Percentiles rank a stretch among this genome's conserved stretches.
These are phyloP conservation scores for Solanum infundibuliforme DNA, from an alignment of 257 asterid species.

Conservation along the genomic window DNA sequence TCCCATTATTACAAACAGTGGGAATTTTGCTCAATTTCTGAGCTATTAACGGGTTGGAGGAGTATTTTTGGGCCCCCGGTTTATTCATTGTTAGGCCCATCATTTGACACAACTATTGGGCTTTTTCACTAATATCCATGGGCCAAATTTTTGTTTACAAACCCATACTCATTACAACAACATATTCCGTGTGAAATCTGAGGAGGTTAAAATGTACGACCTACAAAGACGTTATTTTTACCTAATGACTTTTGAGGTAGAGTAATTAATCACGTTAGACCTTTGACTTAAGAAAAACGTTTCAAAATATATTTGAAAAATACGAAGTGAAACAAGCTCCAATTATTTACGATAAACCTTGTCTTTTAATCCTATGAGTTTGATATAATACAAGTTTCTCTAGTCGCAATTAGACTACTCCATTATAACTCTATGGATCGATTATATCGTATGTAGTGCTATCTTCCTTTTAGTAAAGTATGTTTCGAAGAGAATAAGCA, in stretches of 20 bases:
- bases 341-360: background rate
- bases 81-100: background rate
- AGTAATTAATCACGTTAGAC: background rate
- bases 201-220: background rate
- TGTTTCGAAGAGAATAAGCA: background rate
- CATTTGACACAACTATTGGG: background rate
- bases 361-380: background rate
- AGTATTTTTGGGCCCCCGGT: background rate
- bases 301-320: background rate
- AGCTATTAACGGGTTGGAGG: background rate
- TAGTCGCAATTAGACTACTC: background rate
- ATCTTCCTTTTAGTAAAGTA: background rate
- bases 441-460: background rate
- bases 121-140: background rate
- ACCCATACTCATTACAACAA: too few species aligned
- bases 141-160: background rate
- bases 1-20: background rate
- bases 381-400: background rate
- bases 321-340: background rate
- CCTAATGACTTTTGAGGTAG: background rate
- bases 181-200: background rate
- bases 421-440: background rate
- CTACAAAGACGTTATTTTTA: rapidly evolving
- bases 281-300: rapidly evolving
- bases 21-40: background rate